Conservation (phyloP, 177 flowering plant genomes). For the Vitis hybrid region DNA sequence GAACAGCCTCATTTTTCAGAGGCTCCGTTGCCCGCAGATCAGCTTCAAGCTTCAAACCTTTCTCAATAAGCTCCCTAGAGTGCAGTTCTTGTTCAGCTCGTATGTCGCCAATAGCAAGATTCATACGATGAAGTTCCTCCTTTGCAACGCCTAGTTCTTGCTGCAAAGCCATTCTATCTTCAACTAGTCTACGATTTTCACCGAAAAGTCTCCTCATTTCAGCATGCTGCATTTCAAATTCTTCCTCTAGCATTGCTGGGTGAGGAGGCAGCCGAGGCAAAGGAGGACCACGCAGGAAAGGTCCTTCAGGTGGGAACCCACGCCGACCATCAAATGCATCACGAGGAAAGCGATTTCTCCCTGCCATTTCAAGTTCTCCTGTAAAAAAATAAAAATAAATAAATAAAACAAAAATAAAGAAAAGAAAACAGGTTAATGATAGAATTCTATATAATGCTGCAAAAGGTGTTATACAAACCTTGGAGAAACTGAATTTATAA, state of each 20-base stretch:
- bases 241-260: constrained; percentile 81
- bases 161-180: constrained; percentile 69
- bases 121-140: constrained; percentile 86
- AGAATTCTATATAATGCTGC: too few relatives aligned
- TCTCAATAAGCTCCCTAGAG: constrained; percentile 77
- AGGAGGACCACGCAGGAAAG: constrained; percentile 55
- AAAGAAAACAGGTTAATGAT: too few relatives aligned
- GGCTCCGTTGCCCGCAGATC: constrained; percentile 85
- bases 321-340: constrained; percentile 56
- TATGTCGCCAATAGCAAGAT: constrained; percentile 55
- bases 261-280: constrained; percentile 63
- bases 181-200: constrained; percentile 76
- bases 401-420: neutral
- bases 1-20: constrained; percentile 59
- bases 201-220: constrained; percentile 72
- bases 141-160: constrained; percentile 68
- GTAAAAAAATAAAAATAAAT: neutral
- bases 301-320: constrained; percentile 62
- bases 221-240: constrained; percentile 72
- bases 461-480: too few relatives aligned
- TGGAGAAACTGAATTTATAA: too few relatives aligned
- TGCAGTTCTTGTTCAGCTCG: constrained; percentile 73
- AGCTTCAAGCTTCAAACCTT: constrained; percentile 79
- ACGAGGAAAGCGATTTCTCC: constrained; percentile 68
- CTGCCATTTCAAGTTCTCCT: constrained; percentile 58